Evolutionary conservation across 805 yeast genomes (phyloP).

Genomic region (Kluyveromyces dobzhanskii): DNA sequence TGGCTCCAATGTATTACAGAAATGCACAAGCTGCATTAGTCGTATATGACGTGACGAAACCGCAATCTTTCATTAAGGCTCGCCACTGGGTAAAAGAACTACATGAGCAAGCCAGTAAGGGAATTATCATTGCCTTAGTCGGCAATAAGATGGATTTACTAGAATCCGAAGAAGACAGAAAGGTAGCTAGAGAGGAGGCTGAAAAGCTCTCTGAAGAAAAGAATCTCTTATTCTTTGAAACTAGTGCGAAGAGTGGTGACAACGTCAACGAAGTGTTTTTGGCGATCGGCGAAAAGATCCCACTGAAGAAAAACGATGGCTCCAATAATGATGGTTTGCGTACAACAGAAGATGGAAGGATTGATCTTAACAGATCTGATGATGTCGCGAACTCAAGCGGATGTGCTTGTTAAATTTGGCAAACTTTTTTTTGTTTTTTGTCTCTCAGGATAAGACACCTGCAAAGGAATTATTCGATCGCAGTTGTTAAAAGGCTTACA

Average conservation of each 20-base stretch:
- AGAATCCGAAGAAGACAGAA: constrained; percentile 43
- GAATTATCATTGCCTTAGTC: constrained; percentile 84
- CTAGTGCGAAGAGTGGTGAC: constrained; percentile 84
- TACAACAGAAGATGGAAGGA: constrained; percentile 24
- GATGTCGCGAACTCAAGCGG: constrained; percentile 25
- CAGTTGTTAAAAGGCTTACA: too few relatives aligned
- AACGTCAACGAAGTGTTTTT: constrained; percentile 88
- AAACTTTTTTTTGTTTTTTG: too few relatives aligned
- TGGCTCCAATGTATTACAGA: constrained; percentile 96
- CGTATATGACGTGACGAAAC: constrained; percentile 91
- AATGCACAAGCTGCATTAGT: constrained; percentile 96
- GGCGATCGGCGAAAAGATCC: constrained; percentile 83
- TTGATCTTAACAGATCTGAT: constrained; percentile 27
- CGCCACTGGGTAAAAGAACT: constrained; percentile 97
- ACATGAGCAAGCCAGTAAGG: constrained; percentile 91
- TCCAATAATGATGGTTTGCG: constrained; percentile 11
- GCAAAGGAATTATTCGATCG: too few relatives aligned
- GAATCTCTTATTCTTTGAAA: constrained; percentile 82
- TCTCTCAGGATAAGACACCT: too few relatives aligned
- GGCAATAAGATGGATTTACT: constrained; percentile 87
- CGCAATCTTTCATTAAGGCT: constrained; percentile 90
- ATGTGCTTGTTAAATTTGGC: constrained; percentile 26
- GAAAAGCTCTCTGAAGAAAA: constrained; percentile 83
- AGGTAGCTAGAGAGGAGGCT: constrained; percentile 83
- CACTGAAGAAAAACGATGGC: constrained; percentile 32